Conservation (phyloP, 495 filamentous ascomycete species). For the Clavariopsis aquatica region DNA sequence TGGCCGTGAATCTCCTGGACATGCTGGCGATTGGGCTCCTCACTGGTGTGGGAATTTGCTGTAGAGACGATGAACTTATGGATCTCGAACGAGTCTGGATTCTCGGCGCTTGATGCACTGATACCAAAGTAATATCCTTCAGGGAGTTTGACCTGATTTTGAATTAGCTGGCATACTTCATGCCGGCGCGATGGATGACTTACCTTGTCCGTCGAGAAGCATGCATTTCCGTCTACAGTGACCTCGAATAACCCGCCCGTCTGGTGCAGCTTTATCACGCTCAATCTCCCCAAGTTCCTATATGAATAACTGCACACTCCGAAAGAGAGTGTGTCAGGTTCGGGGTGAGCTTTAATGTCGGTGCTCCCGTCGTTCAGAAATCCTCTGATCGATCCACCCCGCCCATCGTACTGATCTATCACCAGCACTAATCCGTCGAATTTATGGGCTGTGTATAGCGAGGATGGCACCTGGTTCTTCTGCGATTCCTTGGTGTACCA, state of each 20-base stretch:
- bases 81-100: conserved; percentile 89
- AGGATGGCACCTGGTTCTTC: conserved; percentile 63
- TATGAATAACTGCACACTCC: conserved; percentile 90
- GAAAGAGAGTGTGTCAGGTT: conserved; percentile 84
- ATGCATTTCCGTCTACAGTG: conserved; percentile 75
- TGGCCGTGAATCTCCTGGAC: conserved; percentile 42
- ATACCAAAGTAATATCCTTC: conserved; percentile 83
- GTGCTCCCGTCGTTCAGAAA: conserved; percentile 90
- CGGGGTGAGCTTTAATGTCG: conserved; percentile 76
- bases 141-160: conserved; percentile 63
- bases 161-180: neutral
- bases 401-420: conserved; percentile 83
- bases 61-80: conserved; percentile 74
- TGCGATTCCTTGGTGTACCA: conserved; percentile 83
- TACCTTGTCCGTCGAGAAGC: conserved; percentile 80
- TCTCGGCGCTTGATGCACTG: conserved; percentile 83
- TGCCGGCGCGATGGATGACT: conserved; percentile 3
- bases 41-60: conserved; percentile 37
- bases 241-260: conserved; percentile 68
- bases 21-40: conserved; percentile 36
- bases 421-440: conserved; percentile 89
- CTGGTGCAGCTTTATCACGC: conserved; percentile 72
- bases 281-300: conserved; percentile 84
- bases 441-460: conserved; percentile 75
- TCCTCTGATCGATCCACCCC: conserved; percentile 70